Evolutionary conservation across 805 yeast species (phyloP), one percentile per base, ranked within the genome.

Genomic region (Kazachstania kunashirensis): DNA sequence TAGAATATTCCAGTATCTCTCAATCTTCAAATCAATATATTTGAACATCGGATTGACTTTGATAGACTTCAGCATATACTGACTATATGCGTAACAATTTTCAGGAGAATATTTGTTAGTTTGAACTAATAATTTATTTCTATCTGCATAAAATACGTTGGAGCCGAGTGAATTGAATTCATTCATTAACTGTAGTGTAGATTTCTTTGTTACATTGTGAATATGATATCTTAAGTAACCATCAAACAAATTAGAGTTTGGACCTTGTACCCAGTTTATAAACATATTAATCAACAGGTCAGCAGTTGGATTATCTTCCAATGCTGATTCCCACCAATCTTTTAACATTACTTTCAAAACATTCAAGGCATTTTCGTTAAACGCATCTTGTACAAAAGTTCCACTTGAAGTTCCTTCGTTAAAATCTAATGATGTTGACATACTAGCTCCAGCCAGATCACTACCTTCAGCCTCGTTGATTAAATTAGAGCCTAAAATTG

Each of bases 271-370:
- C 98, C 98, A 89, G 3, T 78, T 67, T 2, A 84, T 81, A 54
- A 89, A 77, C 19, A 77, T 71, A 48, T 84, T 84, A 43, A 86
- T 79, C 72, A 88, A 71, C 1, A 83, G 66, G 55, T 88, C 96
- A 0, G 96, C 95, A 41, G 79, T 76, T 7, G 65, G 47, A 46
- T 80, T 73, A 38, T 74, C 75, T 15, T 66, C 64, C 38, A 83
- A 61, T 0, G 96, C 96, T 50, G 77, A 81, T 50, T 85, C 94
- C 95, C 96, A 89, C 96, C 96, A 85, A 23, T 70, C 76, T 49
- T 81, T 84, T 10, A 92, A 81, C 71, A 92, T 64, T 6, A 69
- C 57, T 51, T 94, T 72, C 38, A 92, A 65, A 2, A 80, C 80
- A 8, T 67, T 57, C 43, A 92, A 65, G 2, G 96, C 83, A 0